Evolutionary conservation across 2,329 filamentous ascomycete genomes (phyloP), one percentile per base, ranked within the genome.

Genomic region (Onygenales sp.): DNA sequence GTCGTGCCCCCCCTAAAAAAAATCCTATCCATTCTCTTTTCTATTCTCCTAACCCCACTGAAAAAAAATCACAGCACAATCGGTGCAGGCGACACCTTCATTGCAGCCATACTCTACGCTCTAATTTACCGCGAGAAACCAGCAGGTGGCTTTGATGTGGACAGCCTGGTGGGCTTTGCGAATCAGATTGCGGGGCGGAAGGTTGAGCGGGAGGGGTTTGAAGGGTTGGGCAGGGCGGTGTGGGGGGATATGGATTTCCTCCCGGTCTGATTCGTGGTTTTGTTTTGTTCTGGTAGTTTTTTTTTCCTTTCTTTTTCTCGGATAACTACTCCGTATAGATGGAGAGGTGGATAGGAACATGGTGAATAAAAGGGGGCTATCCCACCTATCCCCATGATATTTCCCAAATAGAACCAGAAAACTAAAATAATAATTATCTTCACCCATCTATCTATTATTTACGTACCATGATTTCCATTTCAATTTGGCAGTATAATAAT

Each of bases 51-150:
- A 27, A 48, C 33, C 4, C 44, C 13, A 0, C 7, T 17, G 1
- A 5, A 27, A 27, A 27, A 17, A 33, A 34, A 46, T 14, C 60
- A 64, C 64, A 87, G 85, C 65, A 77, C 84, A 5, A 78, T 88
- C 56, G 86, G 86, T 52, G 86, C 86, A 43, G 86, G 86, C 59
- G 86, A 89, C 63, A 88, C 86, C 0, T 89, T 89, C 62, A 80
- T 86, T 58, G 86, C 85, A 36, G 85, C 84, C 55, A 81, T 86
- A 67, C 69, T 89, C 48, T 87, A 83, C 67, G 77, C 74, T 37
- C 66, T 87, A 56, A 68, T 78, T 53, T 78, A 74, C 62, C 76
- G 10, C 14, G 34, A 27, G 6, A 34, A 27, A 27, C 21, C 21
- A 27, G 59, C 62, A 43, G 61, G 67, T 7, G 70, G 77, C 57